Evolutionary conservation across 371 early-diverging fungal species (phyloP), one percentile per base, ranked within the genome.

Genomic region (Mucor racemosus): DNA sequence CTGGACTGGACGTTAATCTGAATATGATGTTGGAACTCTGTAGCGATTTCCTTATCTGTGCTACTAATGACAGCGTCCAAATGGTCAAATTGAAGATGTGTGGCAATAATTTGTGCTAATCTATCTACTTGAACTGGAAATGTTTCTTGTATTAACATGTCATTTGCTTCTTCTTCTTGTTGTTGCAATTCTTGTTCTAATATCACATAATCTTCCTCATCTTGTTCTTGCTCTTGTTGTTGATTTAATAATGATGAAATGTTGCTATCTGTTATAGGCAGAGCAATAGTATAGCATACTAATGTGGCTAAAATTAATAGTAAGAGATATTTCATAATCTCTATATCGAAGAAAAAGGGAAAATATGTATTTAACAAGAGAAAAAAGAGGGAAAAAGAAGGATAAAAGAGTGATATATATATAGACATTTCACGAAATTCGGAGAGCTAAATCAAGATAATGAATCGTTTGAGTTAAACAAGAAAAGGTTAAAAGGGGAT

Each of bases 1-100:
- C 50, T 62, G 17, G 63, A 21, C 13, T 74, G 55, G 5, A 76
- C 62, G 53, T 58, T 70, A n/a, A 80, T 73, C 40, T 72, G 60
- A 34, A 80, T 68, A 41, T 78, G 81, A 13, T 69, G 64, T 48
- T 74, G 74, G 34, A 80, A 64, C 38, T 74, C 69, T 19, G 58
- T 65, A 26, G 78, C 74, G 10, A 78, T 80, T 34, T 73, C 64
- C 33, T 76, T 69, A 66, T 76, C 76, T 42, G 71, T 73, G 48
- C 67, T 68, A 39, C 73, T 67, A 15, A 74, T 68, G 26, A 80
- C 78, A 26, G 78, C 65, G 31, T 74, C 74, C 15, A 74, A 39
- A 59, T 74, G 74, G 21, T 74, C 74, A 65, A 74, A 74, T 31
- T 74, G 74, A 40, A 70, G 46, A 55, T 74, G 74, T 5, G 74